A percentile compares a stretch with the other conserved stretches of the same genome.
Conservation (phyloP, 192 early-diverging fungal species). For the Neocallimastix lanati region DNA sequence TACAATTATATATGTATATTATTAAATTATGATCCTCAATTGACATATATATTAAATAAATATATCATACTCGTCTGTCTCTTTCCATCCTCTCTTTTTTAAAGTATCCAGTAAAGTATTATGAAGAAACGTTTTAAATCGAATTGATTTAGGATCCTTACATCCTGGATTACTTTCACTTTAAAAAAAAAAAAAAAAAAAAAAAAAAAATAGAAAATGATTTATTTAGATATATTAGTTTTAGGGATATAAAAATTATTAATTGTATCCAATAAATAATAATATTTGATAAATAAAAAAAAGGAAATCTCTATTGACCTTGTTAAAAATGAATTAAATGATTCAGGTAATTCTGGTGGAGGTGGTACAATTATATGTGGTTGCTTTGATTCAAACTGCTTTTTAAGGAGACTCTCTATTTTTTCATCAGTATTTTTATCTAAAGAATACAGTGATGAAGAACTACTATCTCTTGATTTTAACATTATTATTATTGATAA, state of each 20-base stretch:
- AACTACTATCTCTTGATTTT: background rate
- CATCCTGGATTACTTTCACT: background rate
- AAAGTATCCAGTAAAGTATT: slow-evolving; percentile 43
- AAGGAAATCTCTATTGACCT: no score
- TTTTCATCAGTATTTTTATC: background rate
- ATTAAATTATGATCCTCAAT: no score
- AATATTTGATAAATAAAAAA: no score
- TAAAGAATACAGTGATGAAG: background rate
- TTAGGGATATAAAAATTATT: no score
- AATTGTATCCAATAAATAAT: no score
- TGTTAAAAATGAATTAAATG: background rate
- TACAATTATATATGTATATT: no score
- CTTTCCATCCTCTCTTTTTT: slow-evolving; percentile 38
- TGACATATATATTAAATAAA: no score
- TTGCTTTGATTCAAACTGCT: background rate
- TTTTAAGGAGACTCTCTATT: background rate
- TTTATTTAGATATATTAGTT: no score
- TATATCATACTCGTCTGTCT: slow-evolving; percentile 22
- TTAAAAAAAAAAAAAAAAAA: no score
- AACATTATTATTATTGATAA: no score
- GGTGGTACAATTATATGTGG: background rate
- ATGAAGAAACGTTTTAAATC: slow-evolving; percentile 27
- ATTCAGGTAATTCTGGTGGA: background rate
- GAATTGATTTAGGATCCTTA: slow-evolving; percentile 5
- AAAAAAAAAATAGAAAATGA: no score